phyloP scores from a whole-genome alignment of 805 yeast species.

The Saturnispora sanitii region DNA sequence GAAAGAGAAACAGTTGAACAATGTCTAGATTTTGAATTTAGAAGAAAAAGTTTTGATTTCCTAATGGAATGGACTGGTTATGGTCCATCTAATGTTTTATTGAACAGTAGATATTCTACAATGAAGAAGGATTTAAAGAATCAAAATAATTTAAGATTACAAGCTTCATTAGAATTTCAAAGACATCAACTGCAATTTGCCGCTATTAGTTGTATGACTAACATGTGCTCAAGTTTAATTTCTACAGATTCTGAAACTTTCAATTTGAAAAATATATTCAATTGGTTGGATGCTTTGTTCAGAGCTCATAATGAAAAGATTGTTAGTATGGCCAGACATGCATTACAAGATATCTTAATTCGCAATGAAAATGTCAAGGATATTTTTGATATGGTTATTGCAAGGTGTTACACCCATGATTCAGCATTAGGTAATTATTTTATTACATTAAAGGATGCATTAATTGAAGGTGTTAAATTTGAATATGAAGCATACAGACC shows the following conservation, averaged over 20 bases:
- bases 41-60: constrained; percentile 72
- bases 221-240: constrained; percentile 67
- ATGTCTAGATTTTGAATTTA: constrained; percentile 79
- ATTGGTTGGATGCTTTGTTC: constrained; percentile 75
- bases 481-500: constrained; percentile 53
- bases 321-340: constrained; percentile 55
- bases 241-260: constrained; percentile 46
- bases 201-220: constrained; percentile 76
- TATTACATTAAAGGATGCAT: constrained; percentile 55
- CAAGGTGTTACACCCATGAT: constrained; percentile 58
- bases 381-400: constrained; percentile 47
- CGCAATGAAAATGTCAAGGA: constrained; percentile 48
- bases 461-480: constrained; percentile 39
- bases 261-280: constrained; percentile 55
- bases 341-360: constrained; percentile 56
- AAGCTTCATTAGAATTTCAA: constrained; percentile 75
- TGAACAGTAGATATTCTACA: constrained; percentile 54
- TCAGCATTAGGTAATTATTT: constrained; percentile 61
- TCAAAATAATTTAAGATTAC: constrained; percentile 39
- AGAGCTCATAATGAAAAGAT: constrained; percentile 47
- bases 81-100: constrained; percentile 53
- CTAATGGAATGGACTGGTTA: constrained; percentile 93
- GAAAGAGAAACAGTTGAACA: constrained; percentile 34
- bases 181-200: constrained; percentile 58
- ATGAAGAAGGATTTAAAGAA: constrained; percentile 37